Conservation (phyloP, 2,329 filamentous ascomycete genomes). For the Neoarthrinium moseri region DNA sequence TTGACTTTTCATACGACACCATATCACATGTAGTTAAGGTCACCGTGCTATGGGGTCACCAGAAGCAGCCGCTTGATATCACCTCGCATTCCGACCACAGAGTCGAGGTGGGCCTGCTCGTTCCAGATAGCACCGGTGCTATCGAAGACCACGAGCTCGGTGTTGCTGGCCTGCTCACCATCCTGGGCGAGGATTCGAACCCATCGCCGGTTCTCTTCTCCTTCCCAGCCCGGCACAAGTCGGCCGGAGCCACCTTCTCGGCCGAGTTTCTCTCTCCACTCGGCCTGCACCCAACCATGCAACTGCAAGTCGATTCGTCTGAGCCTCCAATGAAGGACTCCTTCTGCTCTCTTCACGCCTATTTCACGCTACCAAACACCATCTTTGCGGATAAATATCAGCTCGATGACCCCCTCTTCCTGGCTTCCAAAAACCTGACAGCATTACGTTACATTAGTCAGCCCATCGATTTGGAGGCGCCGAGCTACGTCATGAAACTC, state of each 20-base stretch:
- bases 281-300: conserved; percentile 80
- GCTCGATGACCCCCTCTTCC: conserved; percentile 72
- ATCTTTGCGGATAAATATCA: conserved; percentile 90
- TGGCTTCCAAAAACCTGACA: conserved; percentile 75
- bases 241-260: conserved; percentile 57
- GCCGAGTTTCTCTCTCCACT: conserved; percentile 67
- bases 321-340: conserved; percentile 49
- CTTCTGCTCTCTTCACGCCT: conserved; percentile 73
- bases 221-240: conserved; percentile 75
- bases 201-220: conserved; percentile 78
- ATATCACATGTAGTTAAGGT: conserved; percentile 64
- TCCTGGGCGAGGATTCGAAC: conserved; percentile 71
- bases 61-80: conserved; percentile 37
- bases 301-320: conserved; percentile 59
- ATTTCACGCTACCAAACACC: conserved; percentile 76
- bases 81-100: conserved; percentile 46
- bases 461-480: conserved; percentile 87
- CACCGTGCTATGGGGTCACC: conserved; percentile 62
- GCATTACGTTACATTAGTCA: conserved; percentile 67
- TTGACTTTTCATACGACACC: conserved; percentile 70
- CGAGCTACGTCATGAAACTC: conserved; percentile 70
- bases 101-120: conserved; percentile 80
- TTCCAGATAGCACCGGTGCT: conserved; percentile 56
- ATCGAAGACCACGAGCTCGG: conserved; percentile 72
- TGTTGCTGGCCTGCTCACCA: conserved; percentile 74